Base-by-base conservation (phyloP, 495 filamentous ascomycete species). In the Penicillium arizonense region DNA sequence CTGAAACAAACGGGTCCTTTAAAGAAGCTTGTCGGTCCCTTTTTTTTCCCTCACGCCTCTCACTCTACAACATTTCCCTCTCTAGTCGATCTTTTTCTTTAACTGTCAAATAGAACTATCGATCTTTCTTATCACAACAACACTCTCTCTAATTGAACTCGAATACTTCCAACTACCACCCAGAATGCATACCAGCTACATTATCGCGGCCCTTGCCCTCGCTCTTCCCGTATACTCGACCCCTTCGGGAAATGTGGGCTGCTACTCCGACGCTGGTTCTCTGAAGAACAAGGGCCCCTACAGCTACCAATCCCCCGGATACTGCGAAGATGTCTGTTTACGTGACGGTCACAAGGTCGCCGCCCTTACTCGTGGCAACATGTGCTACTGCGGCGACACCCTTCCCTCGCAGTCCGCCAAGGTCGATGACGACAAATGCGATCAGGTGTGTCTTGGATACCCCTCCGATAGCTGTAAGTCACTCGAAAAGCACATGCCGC, bases 371-470 rank as follows among this genome's bases (percentile, higher is more conserved):
- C 41, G 61, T 18, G 73, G 69, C 18, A 51, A 51, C 6, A 50
- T 67, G 35, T 77, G 75, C 57, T 64, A 47, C 34, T 77, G 75
- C 57, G 65, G 68, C 9, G 60, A 74, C 45, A 30, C 61, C 26
- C 39, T 70, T 2, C 73, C 75, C 5, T 44, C 59, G 3, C 13
- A 54, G 9, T 55, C 56, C 23, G 58, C 48, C 37, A 66, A 69
- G 57, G 48, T 72, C 13, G 59, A 62, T 32, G 61, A 67, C 46
- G 63, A 61, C 4, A 35, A 69, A 47, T 77, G 75, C 59, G 58
- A 62, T 28, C 44, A 37, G 1, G 10, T 14, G 3, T 77, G 75
- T 44, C n/a, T 59, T 4, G 75, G 74, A 7, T 77, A 45, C 9
- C 52, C 62, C 4, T 30, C 18, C 13, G 60, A 68, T 24, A 58